Evolutionary conservation across 768 basidiomycete species (phyloP).

Genomic region (Hysterangium stoloniferum): DNA sequence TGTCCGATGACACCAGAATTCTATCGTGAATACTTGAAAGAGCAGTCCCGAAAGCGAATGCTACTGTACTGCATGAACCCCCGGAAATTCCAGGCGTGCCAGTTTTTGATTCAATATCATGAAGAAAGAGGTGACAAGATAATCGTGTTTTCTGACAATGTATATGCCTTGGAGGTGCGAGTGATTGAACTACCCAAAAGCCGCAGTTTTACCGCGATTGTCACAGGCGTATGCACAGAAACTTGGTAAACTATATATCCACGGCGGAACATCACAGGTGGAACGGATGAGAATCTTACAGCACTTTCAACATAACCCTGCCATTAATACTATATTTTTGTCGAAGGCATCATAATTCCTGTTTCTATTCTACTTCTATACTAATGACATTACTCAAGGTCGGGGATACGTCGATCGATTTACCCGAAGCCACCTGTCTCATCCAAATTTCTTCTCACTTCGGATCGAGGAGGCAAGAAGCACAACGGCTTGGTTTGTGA

Average conservation of each 20-base stretch:
- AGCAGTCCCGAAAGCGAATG: conserved; percentile 90
- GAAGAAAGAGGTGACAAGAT: conserved; percentile 98
- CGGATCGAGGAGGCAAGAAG: conserved; percentile 95
- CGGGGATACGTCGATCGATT: conserved; percentile 97
- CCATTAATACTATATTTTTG: conserved; percentile 96
- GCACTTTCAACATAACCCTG: conserved; percentile 91
- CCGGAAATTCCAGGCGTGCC: conserved; percentile 98
- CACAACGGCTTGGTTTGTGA: conserved; percentile 92
- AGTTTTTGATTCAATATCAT: conserved; percentile 97
- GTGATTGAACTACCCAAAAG: background rate
- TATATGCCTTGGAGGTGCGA: conserved; percentile 87
- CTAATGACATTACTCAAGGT: conserved; percentile 42
- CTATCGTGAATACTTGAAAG: conserved; percentile 92
- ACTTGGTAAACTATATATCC: conserved; percentile 89
- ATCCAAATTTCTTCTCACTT: conserved; percentile 99
- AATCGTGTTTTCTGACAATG: conserved; percentile 99
- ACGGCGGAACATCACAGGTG: conserved; percentile 89
- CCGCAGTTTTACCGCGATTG: background rate
- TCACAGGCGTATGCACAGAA: conserved; percentile 94
- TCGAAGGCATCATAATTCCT: conserved; percentile 61
- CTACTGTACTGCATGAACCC: conserved; percentile 99
- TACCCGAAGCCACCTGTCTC: conserved; percentile 97
- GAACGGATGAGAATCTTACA: conserved; percentile 94
- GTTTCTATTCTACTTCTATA: conserved; percentile 14
- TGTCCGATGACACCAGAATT: conserved; percentile 99